A percentile compares a stretch with the other conserved stretches of the same genome.
phyloP scores from a whole-genome alignment of 345 rosid species.

The Dipteronia sinensis region DNA sequence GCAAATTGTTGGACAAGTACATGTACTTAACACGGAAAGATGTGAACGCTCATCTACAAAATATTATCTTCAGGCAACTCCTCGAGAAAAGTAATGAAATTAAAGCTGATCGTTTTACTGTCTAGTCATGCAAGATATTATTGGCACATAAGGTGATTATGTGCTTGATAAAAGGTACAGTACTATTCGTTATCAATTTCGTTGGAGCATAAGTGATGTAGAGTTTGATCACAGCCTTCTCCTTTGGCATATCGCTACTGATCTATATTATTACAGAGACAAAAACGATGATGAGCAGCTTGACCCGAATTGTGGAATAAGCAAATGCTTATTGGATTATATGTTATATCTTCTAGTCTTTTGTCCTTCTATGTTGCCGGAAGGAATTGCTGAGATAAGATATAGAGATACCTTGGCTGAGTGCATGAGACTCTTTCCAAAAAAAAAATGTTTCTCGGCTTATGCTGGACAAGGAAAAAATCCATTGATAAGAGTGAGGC shows the following conservation, averaged over 20 bases:
- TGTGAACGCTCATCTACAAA: neutral
- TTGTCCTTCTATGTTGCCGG: constrained; percentile 21
- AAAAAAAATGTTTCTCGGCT: neutral
- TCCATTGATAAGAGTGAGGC: neutral
- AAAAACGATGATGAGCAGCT: neutral
- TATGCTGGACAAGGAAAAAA: neutral
- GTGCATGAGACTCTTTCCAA: neutral
- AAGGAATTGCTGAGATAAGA: constrained; percentile 17
- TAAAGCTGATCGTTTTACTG: fast-evolving
- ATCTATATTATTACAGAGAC: constrained; percentile 21
- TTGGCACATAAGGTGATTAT: constrained; percentile 9
- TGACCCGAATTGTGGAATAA: neutral
- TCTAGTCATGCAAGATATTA: neutral
- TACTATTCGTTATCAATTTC: neutral
- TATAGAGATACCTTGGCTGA: constrained; percentile 21
- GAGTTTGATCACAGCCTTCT: constrained; percentile 31
- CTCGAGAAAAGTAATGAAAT: neutral
- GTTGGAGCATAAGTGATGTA: constrained; percentile 1
- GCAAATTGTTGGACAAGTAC: neutral
- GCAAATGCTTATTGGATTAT: constrained; percentile 22
- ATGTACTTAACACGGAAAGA: constrained; percentile 1
- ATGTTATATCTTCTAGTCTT: constrained; percentile 15
- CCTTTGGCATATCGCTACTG: constrained; percentile 34
- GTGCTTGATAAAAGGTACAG: neutral
- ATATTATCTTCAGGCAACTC: constrained; percentile 15